phyloP scores from a whole-genome alignment of 257 asterid genomes.

The Forsythia suspensa region DNA sequence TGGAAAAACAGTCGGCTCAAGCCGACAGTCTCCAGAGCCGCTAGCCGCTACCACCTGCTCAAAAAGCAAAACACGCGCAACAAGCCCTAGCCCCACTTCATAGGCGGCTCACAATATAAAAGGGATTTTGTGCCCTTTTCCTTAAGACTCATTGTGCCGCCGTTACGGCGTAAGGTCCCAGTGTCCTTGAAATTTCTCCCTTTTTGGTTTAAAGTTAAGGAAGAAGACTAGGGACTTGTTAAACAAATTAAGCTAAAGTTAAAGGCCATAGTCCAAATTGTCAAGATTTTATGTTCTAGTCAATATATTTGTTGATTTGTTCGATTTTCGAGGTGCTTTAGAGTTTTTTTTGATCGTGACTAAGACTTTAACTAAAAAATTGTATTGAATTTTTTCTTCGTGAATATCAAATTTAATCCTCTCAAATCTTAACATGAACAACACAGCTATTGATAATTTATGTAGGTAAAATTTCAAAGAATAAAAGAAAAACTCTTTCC shows the following conservation, averaged over 20 bases:
- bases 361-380: not conserved
- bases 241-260: not conserved
- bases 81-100: slow-evolving; percentile 24
- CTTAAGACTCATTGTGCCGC: slow-evolving; percentile 19
- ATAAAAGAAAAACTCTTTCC: no score
- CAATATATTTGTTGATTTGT: not conserved
- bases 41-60: no score
- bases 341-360: not conserved
- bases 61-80: slow-evolving; percentile 26
- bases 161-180: not conserved
- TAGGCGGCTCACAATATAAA: slow-evolving; percentile 29
- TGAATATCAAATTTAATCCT: not conserved
- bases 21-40: no score
- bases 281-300: not conserved
- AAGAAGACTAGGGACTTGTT: not conserved
- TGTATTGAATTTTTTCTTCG: not conserved
- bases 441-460: no score
- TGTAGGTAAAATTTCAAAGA: no score
- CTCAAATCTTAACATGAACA: not conserved
- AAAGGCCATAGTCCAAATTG: not conserved
- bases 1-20: no score
- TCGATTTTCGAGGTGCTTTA: not conserved
- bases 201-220: not conserved
- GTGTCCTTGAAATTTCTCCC: not conserved
- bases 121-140: slow-evolving; percentile 8